These are phyloP conservation scores for Apiotrichum laibachii DNA, from an alignment of 1,284 basidiomycete species.

Conservation along the genomic window DNA sequence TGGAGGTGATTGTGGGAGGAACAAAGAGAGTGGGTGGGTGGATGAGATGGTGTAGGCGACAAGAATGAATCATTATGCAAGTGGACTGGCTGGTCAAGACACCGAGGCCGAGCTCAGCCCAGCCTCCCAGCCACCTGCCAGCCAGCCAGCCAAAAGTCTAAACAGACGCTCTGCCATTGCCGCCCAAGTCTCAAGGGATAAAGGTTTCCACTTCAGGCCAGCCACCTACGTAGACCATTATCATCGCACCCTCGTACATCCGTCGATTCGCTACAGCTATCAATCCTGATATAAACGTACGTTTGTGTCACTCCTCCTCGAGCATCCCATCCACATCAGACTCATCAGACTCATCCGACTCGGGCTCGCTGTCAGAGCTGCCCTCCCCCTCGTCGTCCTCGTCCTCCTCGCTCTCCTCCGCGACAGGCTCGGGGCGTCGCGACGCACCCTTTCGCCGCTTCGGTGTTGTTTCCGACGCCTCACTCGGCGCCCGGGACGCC, in stretches of 20 bases:
- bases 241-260: too few relatives aligned
- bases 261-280: background rate
- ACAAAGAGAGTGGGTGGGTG: background rate
- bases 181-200: background rate
- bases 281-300: background rate
- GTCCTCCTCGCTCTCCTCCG: constrained; percentile 19
- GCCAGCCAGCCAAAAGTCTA: too few relatives aligned
- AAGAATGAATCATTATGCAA: too few relatives aligned
- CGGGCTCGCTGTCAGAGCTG: background rate
- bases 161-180: too few relatives aligned
- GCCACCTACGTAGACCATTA: too few relatives aligned
- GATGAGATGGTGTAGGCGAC: too few relatives aligned
- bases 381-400: constrained; percentile 3
- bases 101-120: too few relatives aligned
- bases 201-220: background rate
- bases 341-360: constrained; percentile 13
- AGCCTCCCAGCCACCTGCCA: too few relatives aligned
- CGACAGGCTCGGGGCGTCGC: constrained; percentile 9
- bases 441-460: background rate
- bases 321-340: constrained; percentile 27
- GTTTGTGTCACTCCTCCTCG: constrained; percentile 14
- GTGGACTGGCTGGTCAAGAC: too few relatives aligned
- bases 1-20: background rate
- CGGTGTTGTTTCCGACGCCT: constrained; percentile 18
- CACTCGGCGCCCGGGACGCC: constrained; percentile 8